Evolutionary conservation across 768 basidiomycete genomes (phyloP).

Genomic region (Hydnum rufescens): DNA sequence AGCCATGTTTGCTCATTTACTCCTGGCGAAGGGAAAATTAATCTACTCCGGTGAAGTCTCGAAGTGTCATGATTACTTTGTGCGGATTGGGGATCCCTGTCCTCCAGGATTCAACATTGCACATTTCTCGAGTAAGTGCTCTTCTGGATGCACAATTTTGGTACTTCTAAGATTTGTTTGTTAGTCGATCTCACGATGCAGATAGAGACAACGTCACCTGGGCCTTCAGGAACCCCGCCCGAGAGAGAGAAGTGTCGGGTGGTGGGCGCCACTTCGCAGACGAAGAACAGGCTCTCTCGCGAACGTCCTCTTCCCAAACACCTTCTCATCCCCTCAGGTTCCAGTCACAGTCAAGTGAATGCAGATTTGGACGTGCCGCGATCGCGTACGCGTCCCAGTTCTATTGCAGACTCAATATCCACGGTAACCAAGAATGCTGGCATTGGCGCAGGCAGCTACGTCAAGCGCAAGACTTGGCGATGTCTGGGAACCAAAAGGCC

Average conservation of each 20-base stretch:
- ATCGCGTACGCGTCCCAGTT: neutral
- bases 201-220: conserved; percentile 19
- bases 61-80: conserved; percentile 66
- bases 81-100: conserved; percentile 58
- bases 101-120: conserved; percentile 94
- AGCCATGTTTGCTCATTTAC: conserved; percentile 78
- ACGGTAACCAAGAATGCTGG: conserved; percentile 23
- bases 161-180: neutral
- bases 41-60: conserved; percentile 67
- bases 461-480: conserved; percentile 58
- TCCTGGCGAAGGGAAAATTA: conserved; percentile 65
- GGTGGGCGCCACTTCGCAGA: conserved; percentile 32
- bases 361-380: neutral
- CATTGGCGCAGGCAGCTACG: conserved; percentile 18
- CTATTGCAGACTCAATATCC: conserved; percentile 13
- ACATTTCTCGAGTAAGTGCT: conserved; percentile 82
- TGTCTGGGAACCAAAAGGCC: conserved; percentile 99
- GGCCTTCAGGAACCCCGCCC: conserved; percentile 11
- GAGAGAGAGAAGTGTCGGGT: conserved; percentile 6
- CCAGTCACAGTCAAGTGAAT: neutral
- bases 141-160: neutral
- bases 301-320: neutral
- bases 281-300: conserved; percentile 40
- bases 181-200: conserved; percentile 58
- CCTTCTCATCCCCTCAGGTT: neutral